Evolutionary conservation across 257 asterid species (phyloP).

Genomic region (Nyctanthes arbortristis): DNA sequence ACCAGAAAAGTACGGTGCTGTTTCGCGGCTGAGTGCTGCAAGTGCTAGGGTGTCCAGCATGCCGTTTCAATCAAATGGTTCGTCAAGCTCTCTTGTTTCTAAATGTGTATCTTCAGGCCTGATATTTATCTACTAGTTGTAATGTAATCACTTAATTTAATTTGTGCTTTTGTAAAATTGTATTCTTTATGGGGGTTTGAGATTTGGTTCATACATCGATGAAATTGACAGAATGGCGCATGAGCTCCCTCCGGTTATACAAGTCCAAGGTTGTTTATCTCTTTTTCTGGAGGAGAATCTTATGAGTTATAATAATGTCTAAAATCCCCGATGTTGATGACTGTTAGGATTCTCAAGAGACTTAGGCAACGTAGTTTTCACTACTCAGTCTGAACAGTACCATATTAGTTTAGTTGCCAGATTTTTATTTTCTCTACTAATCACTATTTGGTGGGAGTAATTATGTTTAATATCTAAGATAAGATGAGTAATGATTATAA

Average conservation of each 20-base stretch:
- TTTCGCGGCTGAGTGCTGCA: slow-evolving; percentile 14
- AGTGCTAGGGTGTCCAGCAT: slow-evolving; percentile 8
- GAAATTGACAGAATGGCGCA: not conserved
- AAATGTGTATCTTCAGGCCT: not conserved
- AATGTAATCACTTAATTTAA: not conserved
- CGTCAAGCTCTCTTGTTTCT: not conserved
- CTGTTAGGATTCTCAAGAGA: no score
- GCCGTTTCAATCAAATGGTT: slow-evolving; percentile 40
- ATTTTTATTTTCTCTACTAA: no score
- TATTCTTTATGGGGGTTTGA: not conserved
- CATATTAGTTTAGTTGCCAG: no score
- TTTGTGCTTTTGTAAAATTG: not conserved
- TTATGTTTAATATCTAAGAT: slow-evolving; percentile 1
- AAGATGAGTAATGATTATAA: not conserved
- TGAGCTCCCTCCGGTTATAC: no score
- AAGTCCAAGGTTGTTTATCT: no score
- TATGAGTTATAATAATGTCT: no score
- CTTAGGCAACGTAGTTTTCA: no score
- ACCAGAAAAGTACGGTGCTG: not conserved
- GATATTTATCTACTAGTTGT: not conserved
- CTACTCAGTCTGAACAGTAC: no score
- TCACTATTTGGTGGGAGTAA: not conserved
- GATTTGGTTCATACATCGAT: not conserved
- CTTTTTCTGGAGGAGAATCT: no score
- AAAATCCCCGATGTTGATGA: no score